These are phyloP conservation scores for Phaeoacremonium minimum DNA, from an alignment of 2,329 filamentous ascomycete species.

Conservation along the genomic window DNA sequence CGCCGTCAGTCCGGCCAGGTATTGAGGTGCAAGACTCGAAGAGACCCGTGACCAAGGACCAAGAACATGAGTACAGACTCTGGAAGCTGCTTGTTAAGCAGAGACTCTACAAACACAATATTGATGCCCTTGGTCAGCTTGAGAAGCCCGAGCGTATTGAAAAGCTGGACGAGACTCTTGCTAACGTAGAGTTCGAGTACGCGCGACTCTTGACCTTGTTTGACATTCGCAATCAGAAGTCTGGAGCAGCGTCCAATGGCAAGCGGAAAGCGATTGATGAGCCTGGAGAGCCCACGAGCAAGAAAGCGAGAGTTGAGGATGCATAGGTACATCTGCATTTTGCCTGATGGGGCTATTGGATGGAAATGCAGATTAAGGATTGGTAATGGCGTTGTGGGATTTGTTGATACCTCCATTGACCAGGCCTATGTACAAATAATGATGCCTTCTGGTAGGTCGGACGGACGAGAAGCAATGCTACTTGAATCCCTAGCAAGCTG, in stretches of 20 bases:
- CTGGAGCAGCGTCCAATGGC: constrained; percentile 18
- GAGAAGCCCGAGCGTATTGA: constrained; percentile 64
- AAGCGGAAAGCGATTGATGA: constrained; percentile 41
- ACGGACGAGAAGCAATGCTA: too few species aligned
- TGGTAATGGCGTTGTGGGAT: too few species aligned
- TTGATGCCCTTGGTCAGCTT: constrained; percentile 65
- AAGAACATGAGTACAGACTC: constrained; percentile 61
- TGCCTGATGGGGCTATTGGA: too few species aligned
- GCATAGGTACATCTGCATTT: constrained; percentile 12
- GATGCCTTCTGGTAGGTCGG: too few species aligned
- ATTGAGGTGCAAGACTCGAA: constrained; percentile 36
- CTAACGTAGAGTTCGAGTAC: constrained; percentile 69
- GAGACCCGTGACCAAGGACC: constrained; percentile 39
- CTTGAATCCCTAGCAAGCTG: too few species aligned
- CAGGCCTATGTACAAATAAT: too few species aligned
- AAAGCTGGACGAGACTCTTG: constrained; percentile 66
- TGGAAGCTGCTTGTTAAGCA: constrained; percentile 77
- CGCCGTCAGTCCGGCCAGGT: constrained; percentile 50
- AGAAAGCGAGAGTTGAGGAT: constrained; percentile 38
- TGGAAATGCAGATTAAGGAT: too few species aligned
- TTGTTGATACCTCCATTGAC: too few species aligned
- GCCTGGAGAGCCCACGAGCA: constrained; percentile 24
- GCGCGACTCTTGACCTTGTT: constrained; percentile 53
- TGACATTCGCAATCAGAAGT: constrained; percentile 30
- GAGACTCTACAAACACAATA: constrained; percentile 71